Percentiles rank a stretch among this genome's conserved stretches.
Evolutionary conservation across 495 filamentous ascomycete genomes (phyloP).

Genomic region (Penicillium canescens): DNA sequence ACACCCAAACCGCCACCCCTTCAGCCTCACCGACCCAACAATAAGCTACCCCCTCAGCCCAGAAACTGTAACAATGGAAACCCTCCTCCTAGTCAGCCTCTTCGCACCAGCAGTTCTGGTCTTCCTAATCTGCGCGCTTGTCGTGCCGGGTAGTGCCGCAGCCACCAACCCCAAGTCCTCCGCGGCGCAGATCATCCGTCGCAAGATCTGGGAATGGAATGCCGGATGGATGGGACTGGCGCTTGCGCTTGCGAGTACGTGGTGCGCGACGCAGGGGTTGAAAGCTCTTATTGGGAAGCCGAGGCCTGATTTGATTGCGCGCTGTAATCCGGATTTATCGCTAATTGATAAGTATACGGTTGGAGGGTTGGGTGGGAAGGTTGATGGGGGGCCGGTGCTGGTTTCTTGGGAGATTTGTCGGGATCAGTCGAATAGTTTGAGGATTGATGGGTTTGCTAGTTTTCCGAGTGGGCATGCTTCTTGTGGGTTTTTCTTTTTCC

Average conservation of each 20-base stretch:
- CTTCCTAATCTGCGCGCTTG: constrained; percentile 44
- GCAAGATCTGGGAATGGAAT: constrained; percentile 61
- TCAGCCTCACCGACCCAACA: constrained; percentile 51
- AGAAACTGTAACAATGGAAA: constrained; percentile 55
- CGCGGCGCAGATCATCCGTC: constrained; percentile 24
- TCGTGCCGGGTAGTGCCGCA: constrained; percentile 47
- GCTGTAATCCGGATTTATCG: constrained; percentile 58
- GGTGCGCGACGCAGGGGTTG: constrained; percentile 60
- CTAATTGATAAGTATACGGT: constrained; percentile 44
- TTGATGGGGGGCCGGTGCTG: constrained; percentile 46
- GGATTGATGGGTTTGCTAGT: constrained; percentile 62
- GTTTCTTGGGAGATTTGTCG: constrained; percentile 57
- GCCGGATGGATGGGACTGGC: constrained; percentile 64
- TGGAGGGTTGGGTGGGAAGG: constrained; percentile 47
- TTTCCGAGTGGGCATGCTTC: constrained; percentile 73
- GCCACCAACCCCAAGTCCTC: constrained; percentile 17
- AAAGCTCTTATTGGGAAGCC: constrained; percentile 67
- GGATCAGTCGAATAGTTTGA: constrained; percentile 34
- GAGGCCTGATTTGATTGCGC: constrained; percentile 61
- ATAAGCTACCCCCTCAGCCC: constrained; percentile 60
- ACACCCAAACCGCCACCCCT: constrained; percentile 44
- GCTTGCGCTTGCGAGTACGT: constrained; percentile 53
- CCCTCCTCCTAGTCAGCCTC: constrained; percentile 51
- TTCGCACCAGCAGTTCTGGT: constrained; percentile 56
- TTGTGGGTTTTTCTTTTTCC: constrained; percentile 37